Percentiles rank a stretch among this genome's conserved stretches.
These are phyloP conservation scores for Cyclotella distinguenda DNA, from an alignment of 108 stramenopile genomes.

Conservation along the genomic window DNA sequence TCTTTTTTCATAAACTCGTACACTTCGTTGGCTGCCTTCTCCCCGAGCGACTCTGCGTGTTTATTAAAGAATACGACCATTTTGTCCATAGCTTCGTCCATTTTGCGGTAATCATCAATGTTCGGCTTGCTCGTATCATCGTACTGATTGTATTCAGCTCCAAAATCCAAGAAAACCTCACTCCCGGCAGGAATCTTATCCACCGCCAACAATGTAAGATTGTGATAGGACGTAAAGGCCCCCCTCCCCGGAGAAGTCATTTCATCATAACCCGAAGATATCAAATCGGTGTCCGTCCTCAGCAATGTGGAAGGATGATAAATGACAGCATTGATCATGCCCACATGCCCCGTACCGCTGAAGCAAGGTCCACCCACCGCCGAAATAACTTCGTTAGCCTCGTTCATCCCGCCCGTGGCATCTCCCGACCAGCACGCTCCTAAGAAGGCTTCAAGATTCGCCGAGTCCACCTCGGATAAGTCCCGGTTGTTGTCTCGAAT, in stretches of 20 bases:
- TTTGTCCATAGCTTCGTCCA: conserved; percentile 60
- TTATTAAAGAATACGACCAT: conserved; percentile 54
- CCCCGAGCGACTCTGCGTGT: conserved; percentile 53
- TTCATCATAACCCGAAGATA: conserved; percentile 42
- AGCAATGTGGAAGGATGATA: conserved; percentile 44
- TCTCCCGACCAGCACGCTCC: conserved; percentile 40
- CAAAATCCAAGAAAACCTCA: conserved; percentile 77
- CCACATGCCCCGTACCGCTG: conserved; percentile 43
- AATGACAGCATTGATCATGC: conserved; percentile 45
- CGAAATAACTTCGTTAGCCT: conserved; percentile 41
- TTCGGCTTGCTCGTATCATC: conserved; percentile 52
- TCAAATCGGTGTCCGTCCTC: conserved; percentile 37
- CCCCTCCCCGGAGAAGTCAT: conserved; percentile 52
- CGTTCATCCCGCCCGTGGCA: conserved; percentile 34
- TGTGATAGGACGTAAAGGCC: conserved; percentile 64
- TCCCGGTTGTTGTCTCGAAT: conserved; percentile 26
- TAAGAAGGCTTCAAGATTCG: conserved; percentile 26
- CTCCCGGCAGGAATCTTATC: conserved; percentile 65
- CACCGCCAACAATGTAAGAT: conserved; percentile 60
- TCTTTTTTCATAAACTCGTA: conserved; percentile 72
- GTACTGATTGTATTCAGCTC: conserved; percentile 57
- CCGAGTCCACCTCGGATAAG: conserved; percentile 1
- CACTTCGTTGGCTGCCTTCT: conserved; percentile 60
- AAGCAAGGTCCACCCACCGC: conserved; percentile 48
- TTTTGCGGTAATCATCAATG: conserved; percentile 66